A percentile compares a stretch with the other conserved stretches of the same genome.
Evolutionary conservation across 2,329 filamentous ascomycete species (phyloP).

Genomic region (Epichloe coenophiala): DNA sequence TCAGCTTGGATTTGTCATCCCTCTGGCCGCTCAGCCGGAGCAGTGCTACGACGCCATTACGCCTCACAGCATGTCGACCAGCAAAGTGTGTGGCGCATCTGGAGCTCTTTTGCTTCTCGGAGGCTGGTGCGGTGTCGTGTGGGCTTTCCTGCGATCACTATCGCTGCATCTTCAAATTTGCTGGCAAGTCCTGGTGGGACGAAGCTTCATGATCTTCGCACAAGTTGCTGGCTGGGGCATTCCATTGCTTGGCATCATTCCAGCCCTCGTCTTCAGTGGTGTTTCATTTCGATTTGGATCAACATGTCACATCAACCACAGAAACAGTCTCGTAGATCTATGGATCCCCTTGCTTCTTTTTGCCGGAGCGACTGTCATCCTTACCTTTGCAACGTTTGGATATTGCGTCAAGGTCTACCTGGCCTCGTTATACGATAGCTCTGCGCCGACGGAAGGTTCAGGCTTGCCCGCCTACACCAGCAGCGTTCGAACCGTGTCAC

Average conservation of each 20-base stretch:
- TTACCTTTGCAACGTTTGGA: constrained; percentile 73
- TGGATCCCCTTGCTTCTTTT: constrained; percentile 84
- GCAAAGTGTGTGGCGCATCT: constrained; percentile 71
- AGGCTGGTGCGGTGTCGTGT: constrained; percentile 72
- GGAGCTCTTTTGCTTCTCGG: constrained; percentile 77
- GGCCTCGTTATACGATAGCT: constrained; percentile 63
- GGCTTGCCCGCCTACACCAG: constrained; percentile 56
- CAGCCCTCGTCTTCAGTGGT: constrained; percentile 73
- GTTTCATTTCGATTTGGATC: constrained; percentile 88
- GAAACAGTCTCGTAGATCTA: constrained; percentile 68
- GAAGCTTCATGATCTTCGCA: constrained; percentile 77
- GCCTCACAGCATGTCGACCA: constrained; percentile 80
- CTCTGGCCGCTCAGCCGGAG: constrained; percentile 61
- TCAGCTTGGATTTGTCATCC: constrained; percentile 85
- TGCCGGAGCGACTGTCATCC: constrained; percentile 58
- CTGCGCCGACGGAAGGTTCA: constrained; percentile 56
- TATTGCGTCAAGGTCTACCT: constrained; percentile 97
- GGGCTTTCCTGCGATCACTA: constrained; percentile 80
- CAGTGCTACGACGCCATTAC: constrained; percentile 87
- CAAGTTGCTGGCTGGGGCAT: constrained; percentile 78
- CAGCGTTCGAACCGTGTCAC: constrained; percentile 65
- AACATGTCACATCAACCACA: constrained; percentile 89
- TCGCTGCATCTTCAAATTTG: constrained; percentile 95
- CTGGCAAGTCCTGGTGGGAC: constrained; percentile 85
- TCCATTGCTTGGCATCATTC: constrained; percentile 58